phyloP scores from a whole-genome alignment of 2,329 filamentous ascomycete species.

The Sclerotinia minor region DNA sequence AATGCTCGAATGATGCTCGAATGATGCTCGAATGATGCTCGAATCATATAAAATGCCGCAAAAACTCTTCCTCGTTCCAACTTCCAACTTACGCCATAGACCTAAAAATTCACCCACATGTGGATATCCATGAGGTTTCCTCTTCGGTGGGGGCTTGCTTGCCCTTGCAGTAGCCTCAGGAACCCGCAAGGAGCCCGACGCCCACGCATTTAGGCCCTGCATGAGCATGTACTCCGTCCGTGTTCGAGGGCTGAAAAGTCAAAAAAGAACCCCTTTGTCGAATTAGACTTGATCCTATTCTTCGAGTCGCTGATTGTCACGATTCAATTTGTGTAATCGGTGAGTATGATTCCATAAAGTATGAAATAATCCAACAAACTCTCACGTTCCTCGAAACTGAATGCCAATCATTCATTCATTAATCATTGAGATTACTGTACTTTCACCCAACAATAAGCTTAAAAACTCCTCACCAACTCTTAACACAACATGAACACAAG shows the following conservation, averaged over 20 bases:
- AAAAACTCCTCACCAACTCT: not conserved
- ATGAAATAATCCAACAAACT: not conserved
- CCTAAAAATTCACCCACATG: no score
- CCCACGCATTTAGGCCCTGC: not conserved
- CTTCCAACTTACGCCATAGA: slow-evolving; percentile 8
- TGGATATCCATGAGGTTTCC: not conserved
- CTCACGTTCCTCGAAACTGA: not conserved
- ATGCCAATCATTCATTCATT: not conserved
- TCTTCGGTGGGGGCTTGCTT: not conserved
- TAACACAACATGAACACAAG: not conserved
- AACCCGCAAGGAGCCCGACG: slow-evolving; percentile 10
- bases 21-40: no score
- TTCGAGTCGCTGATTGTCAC: slow-evolving; percentile 11
- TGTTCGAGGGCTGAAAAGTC: not conserved
- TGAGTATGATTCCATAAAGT: not conserved
- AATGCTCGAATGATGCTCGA: not conserved
- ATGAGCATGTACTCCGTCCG: not conserved
- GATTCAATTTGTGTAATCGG: not conserved
- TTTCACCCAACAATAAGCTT: no score
- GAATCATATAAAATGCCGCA: slow-evolving; percentile 8
- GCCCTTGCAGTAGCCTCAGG: slow-evolving; percentile 24
- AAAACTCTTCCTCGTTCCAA: not conserved
- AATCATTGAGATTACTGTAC: not conserved
- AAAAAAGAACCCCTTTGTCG: slow-evolving; percentile 4
- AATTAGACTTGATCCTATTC: not conserved